Conservation (phyloP, 1,284 basidiomycete species). For the Lentinula novae-zelandiae region DNA sequence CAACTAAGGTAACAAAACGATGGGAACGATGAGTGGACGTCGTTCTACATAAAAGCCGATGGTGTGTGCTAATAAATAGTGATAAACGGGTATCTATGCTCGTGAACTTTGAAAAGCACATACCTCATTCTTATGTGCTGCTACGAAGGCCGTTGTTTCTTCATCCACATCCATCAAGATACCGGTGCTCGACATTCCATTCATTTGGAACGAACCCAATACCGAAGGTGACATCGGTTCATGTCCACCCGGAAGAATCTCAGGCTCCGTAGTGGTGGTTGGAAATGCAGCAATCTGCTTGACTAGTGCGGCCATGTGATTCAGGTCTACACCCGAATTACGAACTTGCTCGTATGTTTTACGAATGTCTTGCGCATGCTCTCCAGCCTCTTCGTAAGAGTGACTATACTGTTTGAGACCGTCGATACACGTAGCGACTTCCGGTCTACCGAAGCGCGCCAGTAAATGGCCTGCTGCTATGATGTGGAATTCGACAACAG, state of each 20-base stretch:
- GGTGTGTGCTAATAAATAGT: background rate
- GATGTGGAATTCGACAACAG: conserved; percentile 82
- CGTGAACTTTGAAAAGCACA: background rate
- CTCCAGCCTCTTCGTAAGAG: conserved; percentile 82
- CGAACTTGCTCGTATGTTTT: conserved; percentile 47
- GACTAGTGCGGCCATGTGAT: conserved; percentile 49
- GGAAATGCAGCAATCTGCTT: conserved; percentile 9
- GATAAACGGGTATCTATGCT: background rate
- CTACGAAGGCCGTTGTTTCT: background rate
- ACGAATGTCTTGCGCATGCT: conserved; percentile 68
- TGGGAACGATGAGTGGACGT: background rate
- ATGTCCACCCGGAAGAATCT: background rate
- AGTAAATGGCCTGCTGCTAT: conserved; percentile 82
- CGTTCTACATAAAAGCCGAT: background rate
- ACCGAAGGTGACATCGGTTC: conserved; percentile 7
- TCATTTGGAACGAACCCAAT: conserved; percentile 3
- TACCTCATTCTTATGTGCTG: background rate
- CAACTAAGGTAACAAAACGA: background rate
- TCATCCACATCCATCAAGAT: conserved; percentile 7
- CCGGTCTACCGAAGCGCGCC: conserved; percentile 75
- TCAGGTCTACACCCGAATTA: conserved; percentile 37
- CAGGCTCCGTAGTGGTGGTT: conserved; percentile 3
- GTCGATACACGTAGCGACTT: conserved; percentile 78
- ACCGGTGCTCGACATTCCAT: background rate
- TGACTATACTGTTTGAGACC: conserved; percentile 86